Conservation (phyloP, 805 yeast species). For the Cyberlindnera nakhonratchasimensis region DNA sequence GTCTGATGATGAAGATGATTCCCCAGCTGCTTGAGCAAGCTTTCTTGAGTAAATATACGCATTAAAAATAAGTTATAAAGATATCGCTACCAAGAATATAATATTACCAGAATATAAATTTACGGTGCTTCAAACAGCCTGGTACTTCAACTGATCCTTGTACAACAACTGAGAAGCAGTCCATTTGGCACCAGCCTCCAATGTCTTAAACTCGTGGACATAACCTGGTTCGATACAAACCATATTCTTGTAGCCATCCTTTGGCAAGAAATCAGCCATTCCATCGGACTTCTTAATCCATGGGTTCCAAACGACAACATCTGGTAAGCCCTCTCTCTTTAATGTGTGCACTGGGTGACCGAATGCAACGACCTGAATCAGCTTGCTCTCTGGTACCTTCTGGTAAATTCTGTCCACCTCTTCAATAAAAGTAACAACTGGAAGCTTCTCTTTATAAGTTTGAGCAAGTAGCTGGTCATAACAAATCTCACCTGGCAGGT, state of each 20-base stretch:
- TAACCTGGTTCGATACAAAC: conserved; percentile 94
- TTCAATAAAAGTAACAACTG: conserved; percentile 60
- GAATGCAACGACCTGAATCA: conserved; percentile 63
- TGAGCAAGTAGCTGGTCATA: conserved; percentile 72
- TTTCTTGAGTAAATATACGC: neutral
- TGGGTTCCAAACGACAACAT: conserved; percentile 95
- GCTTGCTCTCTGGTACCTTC: conserved; percentile 48
- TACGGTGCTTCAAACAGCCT: conserved; percentile 37
- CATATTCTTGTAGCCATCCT: conserved; percentile 79
- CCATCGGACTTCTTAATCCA: conserved; percentile 81
- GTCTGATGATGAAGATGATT: conserved; percentile 32
- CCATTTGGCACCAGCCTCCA: conserved; percentile 77
- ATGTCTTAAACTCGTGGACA: conserved; percentile 62
- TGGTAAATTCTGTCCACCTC: conserved; percentile 87
- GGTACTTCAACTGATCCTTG: conserved; percentile 59
- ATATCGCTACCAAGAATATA: no score
- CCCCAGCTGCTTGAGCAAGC: neutral
- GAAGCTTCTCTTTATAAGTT: conserved; percentile 66
- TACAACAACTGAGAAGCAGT: conserved; percentile 58
- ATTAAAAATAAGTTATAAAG: no score
- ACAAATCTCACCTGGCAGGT: conserved; percentile 68
- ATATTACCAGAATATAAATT: neutral
- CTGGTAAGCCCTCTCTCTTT: conserved; percentile 57
- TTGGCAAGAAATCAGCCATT: conserved; percentile 88
- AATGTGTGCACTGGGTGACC: conserved; percentile 72